Base-by-base conservation (phyloP, 2,329 filamentous ascomycete species). In the Fusarium sp. region DNA sequence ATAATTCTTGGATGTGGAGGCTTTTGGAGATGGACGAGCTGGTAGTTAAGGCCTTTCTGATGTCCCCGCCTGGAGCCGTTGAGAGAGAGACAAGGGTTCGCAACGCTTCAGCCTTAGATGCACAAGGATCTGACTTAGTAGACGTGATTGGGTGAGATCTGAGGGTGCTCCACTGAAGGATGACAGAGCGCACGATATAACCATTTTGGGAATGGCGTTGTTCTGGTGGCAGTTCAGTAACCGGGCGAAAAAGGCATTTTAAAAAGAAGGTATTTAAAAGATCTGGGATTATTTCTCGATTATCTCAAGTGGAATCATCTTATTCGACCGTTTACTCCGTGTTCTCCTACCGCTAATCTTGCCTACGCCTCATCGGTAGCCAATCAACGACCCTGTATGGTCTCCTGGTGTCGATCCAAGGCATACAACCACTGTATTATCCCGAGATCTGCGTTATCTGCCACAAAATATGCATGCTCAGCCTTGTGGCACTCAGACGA, bases 161-260 rank as follows among this genome's bases (percentile, higher is more conserved):
- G 7, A 23, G 36, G 23, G 7, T 44, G 28, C 44, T 49, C 45
- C 50, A 54, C 44, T 19, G 43, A 19, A 45, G n/a, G 47, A 57
- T 59, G 19, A 49, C 30, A 26, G 48, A 59, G 65, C 65, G 65
- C 65, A n/a, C 19, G 40, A 44, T 68, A 44, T 42, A 42, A 9
- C 65, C 56, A 7, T 19, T 30, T 62, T 63, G 11, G 52, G 65
- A 12, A 67, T 68, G 69, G 65, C 36, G 21, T 20, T 8, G 3
- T 17, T 30, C 9, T n/a, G 15, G 45, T 34, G 10, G 32, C 34
- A 30, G 30, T 46, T 23, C 20, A 20, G 46, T 46, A 34, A 53
- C 15, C 12, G 42, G 15, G 52, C 57, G 19, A 15, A 19, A 50
- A 19, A 8, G 9, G 36, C 26, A 40, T 56, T 21, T 24, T 39